Evolutionary conservation across 768 basidiomycete species (phyloP), one percentile per base, ranked within the genome.

Genomic region (Boletus barrowsii): DNA sequence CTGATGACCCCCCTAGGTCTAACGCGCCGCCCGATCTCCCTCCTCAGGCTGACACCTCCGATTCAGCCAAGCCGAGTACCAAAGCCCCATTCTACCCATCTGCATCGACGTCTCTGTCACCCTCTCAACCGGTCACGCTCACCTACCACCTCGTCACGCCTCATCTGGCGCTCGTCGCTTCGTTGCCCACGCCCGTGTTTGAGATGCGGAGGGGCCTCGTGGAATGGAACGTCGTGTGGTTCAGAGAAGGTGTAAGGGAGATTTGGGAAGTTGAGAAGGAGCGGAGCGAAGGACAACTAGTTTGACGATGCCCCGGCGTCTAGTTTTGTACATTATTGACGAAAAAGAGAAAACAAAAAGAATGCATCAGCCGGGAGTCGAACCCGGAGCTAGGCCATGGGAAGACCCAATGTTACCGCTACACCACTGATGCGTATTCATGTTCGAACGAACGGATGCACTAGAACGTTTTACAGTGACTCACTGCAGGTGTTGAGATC

Each of bases 381-480:
- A 80, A 80, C 79, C 79, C 79, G 76, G 78, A 68, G 79, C 79
- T 78, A 77, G 78, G 76, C 76, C 76, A 79, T 87, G 86, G 86
- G 86, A 88, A 87, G 84, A 86, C 83, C 83, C 83, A 85, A 88
- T 87, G 86, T 87, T 87, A 87, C 86, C 86, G 80, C 73, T 87
- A 87, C 85, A 86, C 85, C 83, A 87, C 68, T 69, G 60, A 72
- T 68, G 69, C 22, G 3, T 22, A 22, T 22, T 3, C 22, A 22
- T 22, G 22, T 22, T 22, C 22, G 22, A 22, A 22, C 22, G 22
- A 22, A 22, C 3, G 22, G 22, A 22, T 22, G 22, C 22, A 22
- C 22, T 22, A 22, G 22, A 22, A 22, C 22, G 3, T 22, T 22
- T n/a, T n/a, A n/a, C n/a, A n/a, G n/a, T n/a, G n/a, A n/a, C n/a